These are phyloP conservation scores for Bruguiera sexangula DNA, from an alignment of 345 rosid genomes.

Conservation along the genomic window DNA sequence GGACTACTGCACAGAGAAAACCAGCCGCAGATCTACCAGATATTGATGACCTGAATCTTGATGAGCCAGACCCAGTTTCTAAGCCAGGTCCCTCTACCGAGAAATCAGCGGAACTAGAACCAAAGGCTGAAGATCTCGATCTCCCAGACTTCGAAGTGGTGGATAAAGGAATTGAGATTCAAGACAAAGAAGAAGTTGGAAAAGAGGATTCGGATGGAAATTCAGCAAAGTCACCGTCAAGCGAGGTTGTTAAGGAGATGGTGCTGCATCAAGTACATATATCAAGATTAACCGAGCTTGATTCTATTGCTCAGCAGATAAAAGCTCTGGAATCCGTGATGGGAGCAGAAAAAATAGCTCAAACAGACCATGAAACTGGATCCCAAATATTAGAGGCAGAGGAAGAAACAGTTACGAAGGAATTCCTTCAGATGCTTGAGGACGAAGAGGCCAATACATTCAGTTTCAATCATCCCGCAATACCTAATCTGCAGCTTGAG, in stretches of 20 bases:
- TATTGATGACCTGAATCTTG: constrained; percentile 84
- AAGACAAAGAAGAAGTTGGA: constrained; percentile 36
- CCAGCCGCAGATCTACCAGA: constrained; percentile 53
- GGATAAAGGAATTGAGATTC: constrained; percentile 85
- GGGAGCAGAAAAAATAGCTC: constrained; percentile 41
- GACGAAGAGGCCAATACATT: constrained; percentile 44
- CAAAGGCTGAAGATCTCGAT: constrained; percentile 54
- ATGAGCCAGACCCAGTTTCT: constrained; percentile 58
- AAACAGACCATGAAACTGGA: constrained; percentile 43
- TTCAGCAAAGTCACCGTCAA: constrained; percentile 37
- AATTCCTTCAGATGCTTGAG: constrained; percentile 86
- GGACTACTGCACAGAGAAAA: constrained; percentile 54
- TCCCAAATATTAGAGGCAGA: constrained; percentile 73
- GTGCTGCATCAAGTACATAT: constrained; percentile 60
- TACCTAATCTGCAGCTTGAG: constrained; percentile 49
- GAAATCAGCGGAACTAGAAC: constrained; percentile 43
- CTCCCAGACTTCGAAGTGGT: constrained; percentile 80
- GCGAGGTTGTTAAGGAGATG: constrained; percentile 68
- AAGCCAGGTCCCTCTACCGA: constrained; percentile 13
- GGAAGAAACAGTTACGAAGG: constrained; percentile 77
- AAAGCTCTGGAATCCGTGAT: constrained; percentile 90
- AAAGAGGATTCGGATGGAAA: constrained; percentile 48
- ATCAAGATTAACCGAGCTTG: constrained; percentile 67
- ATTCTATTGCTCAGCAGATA: constrained; percentile 83
- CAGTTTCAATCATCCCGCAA: constrained; percentile 39